A percentile compares a stretch with the other conserved stretches of the same genome.
Evolutionary conservation across 352 stramenopile species (phyloP).

Genomic region (Globisporangium spiculum): DNA sequence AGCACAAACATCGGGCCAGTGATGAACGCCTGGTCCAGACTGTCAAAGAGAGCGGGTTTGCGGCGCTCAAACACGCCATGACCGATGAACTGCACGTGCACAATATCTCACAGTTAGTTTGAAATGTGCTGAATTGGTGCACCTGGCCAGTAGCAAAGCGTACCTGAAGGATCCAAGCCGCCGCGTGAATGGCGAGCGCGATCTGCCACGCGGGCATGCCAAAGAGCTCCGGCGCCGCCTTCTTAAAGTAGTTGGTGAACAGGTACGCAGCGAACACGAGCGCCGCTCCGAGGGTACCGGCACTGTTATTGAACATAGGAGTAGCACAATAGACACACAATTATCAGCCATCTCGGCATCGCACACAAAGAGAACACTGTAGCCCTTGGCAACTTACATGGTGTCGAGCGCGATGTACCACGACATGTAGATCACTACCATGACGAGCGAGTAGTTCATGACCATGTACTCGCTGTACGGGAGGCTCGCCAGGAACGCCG

Average conservation of each 20-base stretch:
- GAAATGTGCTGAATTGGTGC: too few relatives aligned
- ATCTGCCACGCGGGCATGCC: slow-evolving; percentile 36
- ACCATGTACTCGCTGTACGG: slow-evolving; percentile 36
- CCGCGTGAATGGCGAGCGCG: slow-evolving; percentile 32
- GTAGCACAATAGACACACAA: too few relatives aligned
- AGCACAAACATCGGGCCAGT: slow-evolving; percentile 64
- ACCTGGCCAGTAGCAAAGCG: neutral
- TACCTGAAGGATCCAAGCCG: slow-evolving; percentile 47
- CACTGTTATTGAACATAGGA: slow-evolving; percentile 7
- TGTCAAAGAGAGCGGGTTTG: slow-evolving; percentile 57
- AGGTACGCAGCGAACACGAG: slow-evolving; percentile 34
- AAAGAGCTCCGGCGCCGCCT: slow-evolving; percentile 16
- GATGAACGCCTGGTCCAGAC: slow-evolving; percentile 48
- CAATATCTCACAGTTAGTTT: neutral
- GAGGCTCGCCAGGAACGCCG: slow-evolving; percentile 22
- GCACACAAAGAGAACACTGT: too few relatives aligned
- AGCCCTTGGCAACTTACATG: slow-evolving; percentile 19
- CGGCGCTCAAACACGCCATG: slow-evolving; percentile 57
- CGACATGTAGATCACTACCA: slow-evolving; percentile 35
- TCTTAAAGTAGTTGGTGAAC: slow-evolving; percentile 32
- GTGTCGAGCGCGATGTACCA: slow-evolving; percentile 53
- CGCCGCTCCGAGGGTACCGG: slow-evolving; percentile 28
- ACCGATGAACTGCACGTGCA: slow-evolving; percentile 39
- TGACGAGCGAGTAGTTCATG: slow-evolving; percentile 35
- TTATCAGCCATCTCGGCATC: too few relatives aligned